These are phyloP conservation scores for Dictyostelium capitatum DNA, from an alignment of 78 protist genomes.

Conservation along the genomic window DNA sequence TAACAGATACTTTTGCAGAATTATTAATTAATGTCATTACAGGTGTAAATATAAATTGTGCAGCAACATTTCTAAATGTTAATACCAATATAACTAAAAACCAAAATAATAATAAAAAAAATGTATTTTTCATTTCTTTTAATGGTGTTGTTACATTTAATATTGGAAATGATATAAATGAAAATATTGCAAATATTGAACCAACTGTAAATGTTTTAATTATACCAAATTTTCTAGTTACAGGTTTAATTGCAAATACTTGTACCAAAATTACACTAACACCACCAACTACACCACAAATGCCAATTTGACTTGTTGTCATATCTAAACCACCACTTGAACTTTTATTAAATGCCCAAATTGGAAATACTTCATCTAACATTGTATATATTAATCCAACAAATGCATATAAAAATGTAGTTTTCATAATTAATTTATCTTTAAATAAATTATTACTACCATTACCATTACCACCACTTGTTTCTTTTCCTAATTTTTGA, in stretches of 20 bases:
- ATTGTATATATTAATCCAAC: conserved; percentile 58
- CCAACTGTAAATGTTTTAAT: conserved; percentile 26
- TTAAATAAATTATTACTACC: not conserved
- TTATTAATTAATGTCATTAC: conserved; percentile 65
- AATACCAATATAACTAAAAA: not conserved
- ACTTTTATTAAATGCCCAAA: conserved; percentile 48
- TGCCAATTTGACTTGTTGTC: not conserved
- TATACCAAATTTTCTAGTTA: conserved; percentile 18
- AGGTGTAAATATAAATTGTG: conserved; percentile 65
- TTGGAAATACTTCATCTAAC: conserved; percentile 60
- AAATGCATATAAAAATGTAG: conserved; percentile 6
- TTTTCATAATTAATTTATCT: conserved; percentile 34
- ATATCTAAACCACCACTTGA: conserved; percentile 38
- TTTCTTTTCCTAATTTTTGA: not conserved
- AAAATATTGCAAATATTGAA: not conserved
- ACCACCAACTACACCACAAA: conserved; percentile 70
- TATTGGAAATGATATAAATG: not conserved
- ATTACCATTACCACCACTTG: not conserved
- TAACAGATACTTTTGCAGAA: conserved; percentile 9
- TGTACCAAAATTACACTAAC: conserved; percentile 13
- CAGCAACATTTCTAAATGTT: not conserved
- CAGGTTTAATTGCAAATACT: conserved; percentile 26
- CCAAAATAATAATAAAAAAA: conserved; percentile 8
- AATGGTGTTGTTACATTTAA: not conserved
- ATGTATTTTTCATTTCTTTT: not conserved